phyloP scores from a whole-genome alignment of 2,329 filamentous ascomycete species.

The Colletotrichum somersetense region DNA sequence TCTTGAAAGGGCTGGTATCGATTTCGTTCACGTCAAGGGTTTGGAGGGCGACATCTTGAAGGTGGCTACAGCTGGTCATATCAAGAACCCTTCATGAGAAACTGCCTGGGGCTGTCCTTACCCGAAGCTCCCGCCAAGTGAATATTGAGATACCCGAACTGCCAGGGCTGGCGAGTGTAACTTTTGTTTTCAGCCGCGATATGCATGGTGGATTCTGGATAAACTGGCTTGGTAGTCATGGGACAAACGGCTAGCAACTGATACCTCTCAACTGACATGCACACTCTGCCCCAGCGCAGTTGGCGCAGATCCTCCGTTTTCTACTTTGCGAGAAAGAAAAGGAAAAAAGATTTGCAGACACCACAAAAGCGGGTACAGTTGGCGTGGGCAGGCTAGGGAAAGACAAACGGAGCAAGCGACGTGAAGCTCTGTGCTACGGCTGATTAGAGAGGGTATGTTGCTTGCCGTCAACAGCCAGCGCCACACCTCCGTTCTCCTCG shows the following conservation, averaged over 20 bases:
- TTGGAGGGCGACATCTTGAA: constrained; percentile 84
- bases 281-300: no score
- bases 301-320: not conserved
- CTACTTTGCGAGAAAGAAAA: not conserved
- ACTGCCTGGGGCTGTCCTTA: not conserved
- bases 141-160: not conserved
- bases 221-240: not conserved
- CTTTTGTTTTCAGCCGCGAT: constrained; percentile 1
- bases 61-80: constrained; percentile 87
- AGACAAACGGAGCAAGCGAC: not conserved
- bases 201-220: not conserved
- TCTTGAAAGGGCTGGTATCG: constrained; percentile 79
- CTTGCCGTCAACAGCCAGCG: not conserved
- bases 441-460: not conserved
- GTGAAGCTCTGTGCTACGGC: not conserved
- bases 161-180: constrained; percentile 4
- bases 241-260: not conserved
- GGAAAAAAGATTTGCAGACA: not conserved
- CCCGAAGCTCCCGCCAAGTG: not conserved
- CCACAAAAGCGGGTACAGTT: not conserved
- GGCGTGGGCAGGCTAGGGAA: not conserved
- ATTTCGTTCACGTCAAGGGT: constrained; percentile 79
- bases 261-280: not conserved
- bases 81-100: constrained; percentile 3
- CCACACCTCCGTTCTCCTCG: not conserved